Conservation (phyloP, 1,139 yeast genomes). For the Kluyveromyces marxianus region DNA sequence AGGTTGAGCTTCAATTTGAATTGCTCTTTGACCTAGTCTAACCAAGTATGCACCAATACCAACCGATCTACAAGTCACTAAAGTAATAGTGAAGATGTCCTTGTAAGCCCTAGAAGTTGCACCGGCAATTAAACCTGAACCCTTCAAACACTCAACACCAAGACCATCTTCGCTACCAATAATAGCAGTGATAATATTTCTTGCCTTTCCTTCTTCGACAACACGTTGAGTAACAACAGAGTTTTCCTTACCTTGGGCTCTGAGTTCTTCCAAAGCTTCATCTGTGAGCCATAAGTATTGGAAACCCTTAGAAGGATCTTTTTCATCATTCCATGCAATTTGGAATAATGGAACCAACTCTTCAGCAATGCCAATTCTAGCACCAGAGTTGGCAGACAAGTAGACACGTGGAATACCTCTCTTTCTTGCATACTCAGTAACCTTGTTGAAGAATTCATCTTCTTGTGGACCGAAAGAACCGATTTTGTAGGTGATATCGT, state of each 20-base stretch:
- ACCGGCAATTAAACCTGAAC: slow-evolving; percentile 98
- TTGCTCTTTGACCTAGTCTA: slow-evolving; percentile 96
- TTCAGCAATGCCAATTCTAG: slow-evolving; percentile 96
- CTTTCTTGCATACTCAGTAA: slow-evolving; percentile 84
- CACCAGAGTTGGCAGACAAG: slow-evolving; percentile 97
- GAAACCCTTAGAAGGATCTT: slow-evolving; percentile 78
- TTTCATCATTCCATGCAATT: slow-evolving; percentile 85
- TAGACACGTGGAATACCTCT: slow-evolving; percentile 92
- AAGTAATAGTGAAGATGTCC: slow-evolving; percentile 91
- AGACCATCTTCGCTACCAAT: slow-evolving; percentile 94
- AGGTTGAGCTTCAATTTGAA: slow-evolving; percentile 98
- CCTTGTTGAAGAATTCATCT: slow-evolving; percentile 83
- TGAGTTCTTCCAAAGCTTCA: slow-evolving; percentile 55
- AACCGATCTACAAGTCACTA: slow-evolving; percentile 96
- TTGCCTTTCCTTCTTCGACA: slow-evolving; percentile 78
- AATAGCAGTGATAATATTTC: slow-evolving; percentile 74
- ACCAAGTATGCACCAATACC: slow-evolving; percentile 99
- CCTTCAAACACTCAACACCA: slow-evolving; percentile 97
- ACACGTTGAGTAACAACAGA: slow-evolving; percentile 69
- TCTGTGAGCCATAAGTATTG: slow-evolving; percentile 74
- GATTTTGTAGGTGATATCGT: slow-evolving; percentile 93
- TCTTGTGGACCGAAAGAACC: slow-evolving; percentile 99
- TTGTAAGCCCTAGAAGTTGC: slow-evolving; percentile 96
- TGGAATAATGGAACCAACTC: slow-evolving; percentile 83
- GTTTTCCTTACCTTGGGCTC: slow-evolving; percentile 50